Evolutionary conservation across 352 stramenopile genomes (phyloP).

Genomic region (Thalassiosira mediterranea): DNA sequence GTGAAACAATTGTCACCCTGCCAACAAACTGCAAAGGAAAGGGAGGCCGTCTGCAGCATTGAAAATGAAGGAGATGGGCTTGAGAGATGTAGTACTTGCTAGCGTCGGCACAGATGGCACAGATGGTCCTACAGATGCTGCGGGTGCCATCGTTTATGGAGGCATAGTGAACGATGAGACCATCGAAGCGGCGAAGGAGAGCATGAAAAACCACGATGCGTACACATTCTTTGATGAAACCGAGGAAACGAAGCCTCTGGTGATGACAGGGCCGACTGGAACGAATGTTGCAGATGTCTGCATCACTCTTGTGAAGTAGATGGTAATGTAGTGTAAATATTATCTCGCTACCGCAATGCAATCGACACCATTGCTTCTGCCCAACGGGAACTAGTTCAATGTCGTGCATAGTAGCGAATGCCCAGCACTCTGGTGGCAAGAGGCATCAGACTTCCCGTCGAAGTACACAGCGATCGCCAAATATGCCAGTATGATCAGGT

Average conservation of each 20-base stretch:
- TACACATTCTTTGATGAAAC: slow-evolving; percentile 67
- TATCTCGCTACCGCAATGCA: too few relatives aligned
- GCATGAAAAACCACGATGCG: slow-evolving; percentile 66
- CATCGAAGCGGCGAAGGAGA: slow-evolving; percentile 42
- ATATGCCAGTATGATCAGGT: too few relatives aligned
- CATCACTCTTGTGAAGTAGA: slow-evolving; percentile 65
- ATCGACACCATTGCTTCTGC: too few relatives aligned
- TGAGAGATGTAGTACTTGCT: slow-evolving; percentile 74
- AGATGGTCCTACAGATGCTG: slow-evolving; percentile 86
- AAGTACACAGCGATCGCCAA: too few relatives aligned
- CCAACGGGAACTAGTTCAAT: too few relatives aligned
- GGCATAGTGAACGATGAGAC: slow-evolving; percentile 53
- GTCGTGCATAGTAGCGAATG: too few relatives aligned
- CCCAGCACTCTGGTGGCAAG: too few relatives aligned
- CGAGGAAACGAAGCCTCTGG: slow-evolving; percentile 41
- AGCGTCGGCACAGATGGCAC: slow-evolving; percentile 85
- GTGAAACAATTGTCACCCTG: slow-evolving; percentile 79
- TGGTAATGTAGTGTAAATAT: too few relatives aligned
- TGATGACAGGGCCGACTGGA: slow-evolving; percentile 76
- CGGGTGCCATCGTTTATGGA: slow-evolving; percentile 82
- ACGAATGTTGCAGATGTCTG: slow-evolving; percentile 83
- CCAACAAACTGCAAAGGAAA: slow-evolving; percentile 58
- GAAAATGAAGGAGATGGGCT: slow-evolving; percentile 62
- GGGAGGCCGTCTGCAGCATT: slow-evolving; percentile 82
- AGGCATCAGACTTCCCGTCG: too few relatives aligned